Percentiles rank a stretch among this genome's conserved stretches.
These are phyloP conservation scores for Eimeria maxima DNA, from an alignment of 169 alveolate species.

Conservation along the genomic window DNA sequence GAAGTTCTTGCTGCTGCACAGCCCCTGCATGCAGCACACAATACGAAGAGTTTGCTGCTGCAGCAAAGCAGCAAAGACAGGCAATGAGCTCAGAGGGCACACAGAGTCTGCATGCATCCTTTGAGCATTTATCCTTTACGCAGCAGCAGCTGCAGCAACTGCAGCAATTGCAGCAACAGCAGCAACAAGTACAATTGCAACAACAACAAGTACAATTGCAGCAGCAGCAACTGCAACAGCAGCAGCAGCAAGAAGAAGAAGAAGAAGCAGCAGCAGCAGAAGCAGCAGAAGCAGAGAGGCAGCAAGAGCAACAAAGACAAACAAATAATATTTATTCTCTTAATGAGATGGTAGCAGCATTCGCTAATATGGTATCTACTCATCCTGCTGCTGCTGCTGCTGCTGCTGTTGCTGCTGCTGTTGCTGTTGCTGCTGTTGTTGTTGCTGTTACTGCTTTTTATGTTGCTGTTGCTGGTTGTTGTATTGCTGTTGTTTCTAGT, in stretches of 20 bases:
- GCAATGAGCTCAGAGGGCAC: neutral
- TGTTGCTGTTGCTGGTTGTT: too few species aligned
- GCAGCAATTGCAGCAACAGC: too few species aligned
- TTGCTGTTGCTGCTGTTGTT: too few species aligned
- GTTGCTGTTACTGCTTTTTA: too few species aligned
- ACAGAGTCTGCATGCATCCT: conserved; percentile 18
- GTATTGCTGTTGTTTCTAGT: too few species aligned
- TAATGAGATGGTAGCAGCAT: neutral
- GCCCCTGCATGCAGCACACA: conserved; percentile 26
- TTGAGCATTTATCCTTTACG: neutral
- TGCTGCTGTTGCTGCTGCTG: too few species aligned
- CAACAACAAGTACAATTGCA: too few species aligned
- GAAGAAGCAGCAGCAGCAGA: neutral
- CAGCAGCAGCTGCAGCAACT: neutral
- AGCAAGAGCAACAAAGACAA: neutral
- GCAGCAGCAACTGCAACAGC: too few species aligned
- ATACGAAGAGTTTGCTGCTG: conserved; percentile 16
- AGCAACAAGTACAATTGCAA: too few species aligned
- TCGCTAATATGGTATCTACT: neutral
- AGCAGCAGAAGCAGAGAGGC: neutral
- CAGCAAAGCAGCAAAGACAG: neutral
- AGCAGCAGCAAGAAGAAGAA: neutral
- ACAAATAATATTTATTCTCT: neutral
- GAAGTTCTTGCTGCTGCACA: neutral
- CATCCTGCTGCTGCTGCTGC: too few species aligned